Evolutionary conservation across 139 green algal species (phyloP), one percentile per base, ranked within the genome.

Genomic region (Bryopsis sp.): DNA sequence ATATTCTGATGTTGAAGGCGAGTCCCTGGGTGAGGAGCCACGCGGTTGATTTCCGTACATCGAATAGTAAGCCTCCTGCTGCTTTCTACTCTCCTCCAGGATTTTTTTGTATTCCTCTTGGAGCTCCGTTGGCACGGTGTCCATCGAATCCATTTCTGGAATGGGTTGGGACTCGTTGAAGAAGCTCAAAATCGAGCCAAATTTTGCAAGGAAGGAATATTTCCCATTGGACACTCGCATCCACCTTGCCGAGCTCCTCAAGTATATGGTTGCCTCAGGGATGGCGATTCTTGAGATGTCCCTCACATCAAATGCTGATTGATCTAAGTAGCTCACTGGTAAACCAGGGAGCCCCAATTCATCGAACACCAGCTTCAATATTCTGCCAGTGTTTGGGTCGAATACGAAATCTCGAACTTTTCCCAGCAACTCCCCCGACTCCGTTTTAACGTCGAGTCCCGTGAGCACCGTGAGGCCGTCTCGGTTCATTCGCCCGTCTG

Each of bases 51-150:
- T n/a, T n/a, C 58, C 58, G 31, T 65, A 65, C 4, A 6, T 15
- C 6, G 58, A 15, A 65, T 65, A 65, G 24, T 65, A 65, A 6
- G 58, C 58, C 6, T 39, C 58, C 29, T 65, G 58, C 43, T 65
- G 58, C 26, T 33, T 31, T 6, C 58, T 31, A 43, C 58, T 65
- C 31, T 65, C 58, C 26, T 65, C 58, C 58, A 65, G 29, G 29
- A 65, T 19, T 65, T 39, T 39, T 26, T 65, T 31, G 31, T 65
- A 65, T 26, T 65, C 32, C 8, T 39, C 6, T 65, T 65, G 58
- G 15, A 65, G 28, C 4, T 65, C 31, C 4, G 26, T 26, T 50
- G 15, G 43, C 43, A 8, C 11, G 58, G 43, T 11, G 43, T 15
- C 15, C 43, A 11, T 26, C 15, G 11, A 26, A 15, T 15, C 11